These are phyloP conservation scores for Erythrophleum ivorense DNA, from an alignment of 331 rosid genomes.

Conservation along the genomic window DNA sequence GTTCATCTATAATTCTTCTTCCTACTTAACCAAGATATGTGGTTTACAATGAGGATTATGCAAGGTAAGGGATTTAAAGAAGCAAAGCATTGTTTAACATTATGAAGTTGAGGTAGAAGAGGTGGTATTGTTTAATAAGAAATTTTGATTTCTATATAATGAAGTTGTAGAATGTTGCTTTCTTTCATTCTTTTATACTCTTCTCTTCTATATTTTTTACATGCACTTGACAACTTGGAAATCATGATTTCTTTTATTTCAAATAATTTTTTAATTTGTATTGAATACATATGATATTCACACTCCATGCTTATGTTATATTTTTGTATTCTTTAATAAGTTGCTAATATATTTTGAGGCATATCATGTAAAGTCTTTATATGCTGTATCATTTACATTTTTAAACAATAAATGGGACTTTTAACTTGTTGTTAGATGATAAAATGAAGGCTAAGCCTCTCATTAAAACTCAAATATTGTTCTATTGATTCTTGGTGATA, in stretches of 20 bases:
- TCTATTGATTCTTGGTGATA: not conserved
- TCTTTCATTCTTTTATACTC: not conserved
- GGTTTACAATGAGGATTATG: too few species aligned
- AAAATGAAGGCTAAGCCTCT: not conserved
- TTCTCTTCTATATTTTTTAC: not conserved
- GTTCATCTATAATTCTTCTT: too few species aligned
- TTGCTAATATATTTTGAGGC: not conserved
- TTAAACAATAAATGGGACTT: constrained; percentile 12
- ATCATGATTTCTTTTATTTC: not conserved
- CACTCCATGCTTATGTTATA: not conserved
- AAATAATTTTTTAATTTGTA: constrained; percentile 8
- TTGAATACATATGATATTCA: not conserved
- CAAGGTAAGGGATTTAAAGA: too few species aligned
- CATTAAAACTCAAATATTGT: too few species aligned
- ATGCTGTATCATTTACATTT: not conserved
- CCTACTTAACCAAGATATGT: too few species aligned
- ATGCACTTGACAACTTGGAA: not conserved
- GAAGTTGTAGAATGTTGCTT: constrained; percentile 13
- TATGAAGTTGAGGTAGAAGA: too few species aligned
- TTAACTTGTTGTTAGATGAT: constrained; percentile 2
- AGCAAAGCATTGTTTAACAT: too few species aligned
- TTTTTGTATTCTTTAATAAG: not conserved
- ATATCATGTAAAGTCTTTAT: constrained; percentile 1
- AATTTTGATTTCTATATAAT: constrained; percentile 16
- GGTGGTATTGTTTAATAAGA: constrained; percentile 17